phyloP scores from a whole-genome alignment of 208 protist genomes.

The Leishmania braziliensis region DNA sequence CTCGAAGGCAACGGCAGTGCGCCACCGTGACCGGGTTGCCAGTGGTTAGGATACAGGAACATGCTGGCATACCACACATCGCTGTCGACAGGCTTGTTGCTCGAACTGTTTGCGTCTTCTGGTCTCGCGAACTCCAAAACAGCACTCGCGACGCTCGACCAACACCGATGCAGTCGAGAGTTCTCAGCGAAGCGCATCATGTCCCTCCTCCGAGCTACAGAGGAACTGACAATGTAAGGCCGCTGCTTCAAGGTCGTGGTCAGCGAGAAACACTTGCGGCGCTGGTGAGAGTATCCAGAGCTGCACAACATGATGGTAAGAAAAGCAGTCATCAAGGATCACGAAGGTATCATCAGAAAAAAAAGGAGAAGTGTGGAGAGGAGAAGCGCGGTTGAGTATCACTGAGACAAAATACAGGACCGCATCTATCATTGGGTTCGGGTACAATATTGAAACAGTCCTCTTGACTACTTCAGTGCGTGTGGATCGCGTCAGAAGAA shows the following conservation, averaged over 20 bases:
- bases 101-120: slow-evolving; percentile 32
- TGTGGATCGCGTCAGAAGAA: too few relatives aligned
- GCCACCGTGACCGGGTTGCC: slow-evolving; percentile 48
- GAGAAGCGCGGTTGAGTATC: neutral
- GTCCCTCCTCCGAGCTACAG: neutral
- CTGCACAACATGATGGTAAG: neutral
- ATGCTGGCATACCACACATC: slow-evolving; percentile 79
- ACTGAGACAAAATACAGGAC: neutral
- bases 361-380: neutral
- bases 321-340: neutral
- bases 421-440: neutral
- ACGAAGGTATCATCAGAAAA: neutral
- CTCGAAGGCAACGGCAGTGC: slow-evolving; percentile 29
- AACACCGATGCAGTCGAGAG: neutral
- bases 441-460: neutral
- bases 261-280: neutral
- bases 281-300: slow-evolving; percentile 1
- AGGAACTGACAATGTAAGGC: neutral
- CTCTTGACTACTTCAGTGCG: neutral
- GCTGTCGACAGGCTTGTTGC: slow-evolving; percentile 45
- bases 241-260: neutral
- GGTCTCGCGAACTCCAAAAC: slow-evolving; percentile 4
- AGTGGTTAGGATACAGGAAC: slow-evolving; percentile 86
- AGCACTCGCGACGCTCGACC: neutral
- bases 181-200: neutral